Evolutionary conservation across 768 basidiomycete genomes (phyloP).

Genomic region (Mycena pura): DNA sequence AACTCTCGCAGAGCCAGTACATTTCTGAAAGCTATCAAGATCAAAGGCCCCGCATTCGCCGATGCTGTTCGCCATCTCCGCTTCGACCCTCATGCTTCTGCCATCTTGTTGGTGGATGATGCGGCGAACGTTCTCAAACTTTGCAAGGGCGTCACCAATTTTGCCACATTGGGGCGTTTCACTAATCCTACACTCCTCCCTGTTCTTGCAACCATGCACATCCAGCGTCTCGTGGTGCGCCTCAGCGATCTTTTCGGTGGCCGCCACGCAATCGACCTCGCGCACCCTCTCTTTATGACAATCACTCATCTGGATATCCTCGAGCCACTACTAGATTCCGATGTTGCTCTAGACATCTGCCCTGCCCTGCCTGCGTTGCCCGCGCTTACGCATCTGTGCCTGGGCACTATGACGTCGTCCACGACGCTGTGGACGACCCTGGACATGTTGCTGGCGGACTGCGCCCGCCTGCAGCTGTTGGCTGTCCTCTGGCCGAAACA

Average conservation of each 20-base stretch:
- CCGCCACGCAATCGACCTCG: not conserved
- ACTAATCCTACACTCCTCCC: not conserved
- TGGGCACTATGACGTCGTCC: not conserved
- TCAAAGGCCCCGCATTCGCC: too few species aligned
- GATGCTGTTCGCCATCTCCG: too few species aligned
- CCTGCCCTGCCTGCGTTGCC: too few species aligned
- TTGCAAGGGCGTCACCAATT: not conserved
- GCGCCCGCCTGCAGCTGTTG: not conserved
- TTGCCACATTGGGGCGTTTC: not conserved
- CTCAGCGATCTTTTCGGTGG: not conserved
- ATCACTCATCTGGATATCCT: conserved; percentile 14
- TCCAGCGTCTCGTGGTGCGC: not conserved
- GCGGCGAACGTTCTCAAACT: not conserved
- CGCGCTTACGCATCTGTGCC: conserved; percentile 9
- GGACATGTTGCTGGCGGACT: not conserved
- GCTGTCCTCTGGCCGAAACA: not conserved
- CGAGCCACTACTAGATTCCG: not conserved
- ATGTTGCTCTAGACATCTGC: too few species aligned
- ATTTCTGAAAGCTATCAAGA: too few species aligned
- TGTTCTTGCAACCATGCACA: conserved; percentile 4
- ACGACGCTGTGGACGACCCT: not conserved
- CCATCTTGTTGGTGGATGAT: too few species aligned
- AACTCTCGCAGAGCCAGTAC: too few species aligned
- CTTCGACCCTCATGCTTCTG: too few species aligned
- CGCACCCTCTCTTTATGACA: not conserved